Conservation (phyloP, 805 yeast species). For the Teunomyces tritomae region DNA sequence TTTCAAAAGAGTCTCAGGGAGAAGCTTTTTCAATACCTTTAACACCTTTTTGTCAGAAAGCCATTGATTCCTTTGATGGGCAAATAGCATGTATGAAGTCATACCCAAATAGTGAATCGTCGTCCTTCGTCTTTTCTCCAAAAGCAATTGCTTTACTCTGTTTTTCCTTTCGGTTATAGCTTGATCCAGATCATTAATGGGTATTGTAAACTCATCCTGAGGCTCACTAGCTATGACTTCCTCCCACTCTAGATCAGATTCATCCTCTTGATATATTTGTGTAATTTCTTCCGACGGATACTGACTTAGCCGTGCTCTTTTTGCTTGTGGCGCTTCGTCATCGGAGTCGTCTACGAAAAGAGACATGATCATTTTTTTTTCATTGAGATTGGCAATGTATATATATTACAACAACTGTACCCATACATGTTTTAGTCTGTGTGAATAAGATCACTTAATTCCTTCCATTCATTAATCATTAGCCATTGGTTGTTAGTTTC, state of each 20-base stretch:
- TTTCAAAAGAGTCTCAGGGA: constrained; percentile 20
- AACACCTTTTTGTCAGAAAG: constrained; percentile 17
- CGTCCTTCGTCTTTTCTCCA: constrained; percentile 8
- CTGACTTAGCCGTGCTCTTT: background rate
- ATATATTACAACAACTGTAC: background rate
- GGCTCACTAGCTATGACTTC: background rate
- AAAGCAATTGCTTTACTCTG: constrained; percentile 7
- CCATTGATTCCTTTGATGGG: constrained; percentile 18
- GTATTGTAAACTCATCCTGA: constrained; percentile 4
- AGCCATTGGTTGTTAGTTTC: constrained; percentile 21
- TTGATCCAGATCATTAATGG: background rate
- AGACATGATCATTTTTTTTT: background rate
- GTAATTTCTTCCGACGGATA: too few relatives aligned
- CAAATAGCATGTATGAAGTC: constrained; percentile 21
- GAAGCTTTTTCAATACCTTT: constrained; percentile 20
- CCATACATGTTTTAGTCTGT: background rate
- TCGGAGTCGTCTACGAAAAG: constrained; percentile 1
- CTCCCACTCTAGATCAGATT: constrained; percentile 1
- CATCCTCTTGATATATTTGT: background rate
- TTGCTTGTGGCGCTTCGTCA: background rate
- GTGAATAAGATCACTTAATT: constrained; percentile 25
- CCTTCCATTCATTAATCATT: constrained; percentile 28
- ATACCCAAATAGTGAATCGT: constrained; percentile 20
- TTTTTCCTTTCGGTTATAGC: constrained; percentile 9
- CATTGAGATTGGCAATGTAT: background rate